Conservation (phyloP, 768 basidiomycete species). For the Lactifluus hygrophoroides region DNA sequence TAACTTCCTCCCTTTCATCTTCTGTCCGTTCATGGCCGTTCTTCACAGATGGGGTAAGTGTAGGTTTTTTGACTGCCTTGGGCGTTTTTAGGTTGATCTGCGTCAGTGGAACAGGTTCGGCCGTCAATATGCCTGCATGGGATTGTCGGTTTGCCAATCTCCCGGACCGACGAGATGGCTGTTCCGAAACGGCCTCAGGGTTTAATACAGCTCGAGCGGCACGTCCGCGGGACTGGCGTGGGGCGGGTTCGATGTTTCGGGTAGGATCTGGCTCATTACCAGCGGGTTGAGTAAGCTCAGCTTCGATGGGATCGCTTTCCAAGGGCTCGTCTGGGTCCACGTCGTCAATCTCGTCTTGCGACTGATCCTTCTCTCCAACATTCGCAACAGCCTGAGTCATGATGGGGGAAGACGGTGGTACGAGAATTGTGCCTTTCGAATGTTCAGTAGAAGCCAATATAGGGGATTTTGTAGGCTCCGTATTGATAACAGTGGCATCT, state of each 20-base stretch:
- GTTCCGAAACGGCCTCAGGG: neutral
- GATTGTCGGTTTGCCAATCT: slow-evolving; percentile 9
- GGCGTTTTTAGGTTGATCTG: neutral
- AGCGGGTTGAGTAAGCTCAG: neutral
- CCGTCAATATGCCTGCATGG: neutral
- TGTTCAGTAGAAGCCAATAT: neutral
- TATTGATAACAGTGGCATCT: slow-evolving; percentile 6
- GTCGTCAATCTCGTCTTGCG: slow-evolving; percentile 11
- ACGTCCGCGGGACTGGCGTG: neutral
- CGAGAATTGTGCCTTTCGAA: slow-evolving; percentile 1
- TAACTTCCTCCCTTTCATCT: neutral
- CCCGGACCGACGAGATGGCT: slow-evolving; percentile 9
- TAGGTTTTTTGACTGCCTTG: neutral
- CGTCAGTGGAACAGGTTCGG: neutral
- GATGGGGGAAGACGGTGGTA: slow-evolving; percentile 13
- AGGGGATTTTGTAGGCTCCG: neutral
- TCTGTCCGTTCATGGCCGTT: neutral
- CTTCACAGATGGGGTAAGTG: neutral
- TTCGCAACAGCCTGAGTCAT: neutral
- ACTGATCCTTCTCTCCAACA: neutral
- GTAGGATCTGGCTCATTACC: neutral
- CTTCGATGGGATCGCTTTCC: slow-evolving; percentile 19
- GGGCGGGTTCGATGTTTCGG: neutral
- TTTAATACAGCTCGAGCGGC: neutral
- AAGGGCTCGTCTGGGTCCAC: slow-evolving; percentile 5